phyloP scores from a whole-genome alignment of 768 basidiomycete species.

The Pholiota microspora region DNA sequence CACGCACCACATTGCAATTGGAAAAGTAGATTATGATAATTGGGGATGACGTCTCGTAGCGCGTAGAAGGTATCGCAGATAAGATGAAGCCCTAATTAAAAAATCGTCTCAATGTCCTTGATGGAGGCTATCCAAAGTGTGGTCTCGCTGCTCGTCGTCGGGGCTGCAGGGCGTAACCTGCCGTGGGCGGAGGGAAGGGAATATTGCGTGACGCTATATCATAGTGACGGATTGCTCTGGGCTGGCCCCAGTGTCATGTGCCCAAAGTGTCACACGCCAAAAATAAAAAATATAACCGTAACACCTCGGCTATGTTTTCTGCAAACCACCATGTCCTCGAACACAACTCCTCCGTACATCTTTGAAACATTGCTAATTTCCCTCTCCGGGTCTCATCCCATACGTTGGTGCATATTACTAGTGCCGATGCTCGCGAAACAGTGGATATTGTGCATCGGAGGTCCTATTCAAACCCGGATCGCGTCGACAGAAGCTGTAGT shows the following conservation, averaged over 20 bases:
- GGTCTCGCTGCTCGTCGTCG: slow-evolving; percentile 12
- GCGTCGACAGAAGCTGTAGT: not conserved
- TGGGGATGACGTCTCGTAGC: slow-evolving; percentile 9
- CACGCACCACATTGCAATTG: slow-evolving; percentile 25
- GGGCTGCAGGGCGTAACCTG: slow-evolving; percentile 17
- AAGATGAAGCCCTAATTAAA: slow-evolving; percentile 19
- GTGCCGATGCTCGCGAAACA: not conserved
- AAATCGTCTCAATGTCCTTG: slow-evolving; percentile 12
- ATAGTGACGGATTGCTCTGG: slow-evolving; percentile 18
- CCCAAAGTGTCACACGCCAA: slow-evolving; percentile 15
- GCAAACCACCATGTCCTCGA: not conserved
- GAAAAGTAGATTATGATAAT: slow-evolving; percentile 11
- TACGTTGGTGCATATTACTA: not conserved
- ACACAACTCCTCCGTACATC: not conserved
- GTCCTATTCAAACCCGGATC: not conserved
- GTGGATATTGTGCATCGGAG: not conserved
- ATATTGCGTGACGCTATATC: slow-evolving; percentile 22
- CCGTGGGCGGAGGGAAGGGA: slow-evolving; percentile 19
- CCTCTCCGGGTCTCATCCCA: not conserved
- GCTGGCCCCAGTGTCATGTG: slow-evolving; percentile 22
- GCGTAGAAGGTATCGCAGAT: slow-evolving; percentile 23
- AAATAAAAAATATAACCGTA: too few relatives aligned
- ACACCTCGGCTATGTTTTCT: not conserved
- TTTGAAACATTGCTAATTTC: not conserved
- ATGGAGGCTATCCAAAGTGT: slow-evolving; percentile 14